phyloP scores from a whole-genome alignment of 1,284 basidiomycete genomes.

The Microbotryum intermedium region DNA sequence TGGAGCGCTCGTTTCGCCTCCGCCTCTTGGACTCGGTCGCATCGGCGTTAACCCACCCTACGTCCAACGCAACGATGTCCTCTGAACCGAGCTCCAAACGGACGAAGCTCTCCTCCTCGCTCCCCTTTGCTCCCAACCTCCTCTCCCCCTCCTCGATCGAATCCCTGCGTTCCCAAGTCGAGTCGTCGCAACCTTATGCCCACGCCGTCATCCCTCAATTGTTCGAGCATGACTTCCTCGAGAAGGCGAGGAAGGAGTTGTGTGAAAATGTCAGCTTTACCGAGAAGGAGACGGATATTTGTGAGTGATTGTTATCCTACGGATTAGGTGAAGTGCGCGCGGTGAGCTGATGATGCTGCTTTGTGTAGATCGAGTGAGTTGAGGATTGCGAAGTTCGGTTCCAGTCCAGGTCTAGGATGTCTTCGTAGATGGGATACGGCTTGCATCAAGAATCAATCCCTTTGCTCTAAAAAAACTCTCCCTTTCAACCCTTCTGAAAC shows the following conservation, averaged over 20 bases:
- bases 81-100: neutral
- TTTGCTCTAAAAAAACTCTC: no score
- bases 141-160: no score
- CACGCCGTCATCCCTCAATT: conserved; percentile 74
- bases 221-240: conserved; percentile 43
- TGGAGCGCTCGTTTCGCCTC: no score
- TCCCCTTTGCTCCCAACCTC: neutral
- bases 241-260: conserved; percentile 42
- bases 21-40: no score
- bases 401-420: no score
- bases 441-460: no score
- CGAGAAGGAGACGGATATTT: conserved; percentile 97
- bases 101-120: neutral
- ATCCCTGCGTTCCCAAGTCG: no score
- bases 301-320: no score
- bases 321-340: conserved; percentile 21
- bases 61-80: no score
- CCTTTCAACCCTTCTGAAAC: neutral
- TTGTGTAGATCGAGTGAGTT: conserved; percentile 42
- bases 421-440: no score
- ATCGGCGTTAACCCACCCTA: no score
- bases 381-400: neutral
- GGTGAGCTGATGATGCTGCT: neutral
- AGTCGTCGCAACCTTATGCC: conserved; percentile 49
- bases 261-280: conserved; percentile 79